Conservation (phyloP, 306 rosid genomes). For the Glycine soja region DNA sequence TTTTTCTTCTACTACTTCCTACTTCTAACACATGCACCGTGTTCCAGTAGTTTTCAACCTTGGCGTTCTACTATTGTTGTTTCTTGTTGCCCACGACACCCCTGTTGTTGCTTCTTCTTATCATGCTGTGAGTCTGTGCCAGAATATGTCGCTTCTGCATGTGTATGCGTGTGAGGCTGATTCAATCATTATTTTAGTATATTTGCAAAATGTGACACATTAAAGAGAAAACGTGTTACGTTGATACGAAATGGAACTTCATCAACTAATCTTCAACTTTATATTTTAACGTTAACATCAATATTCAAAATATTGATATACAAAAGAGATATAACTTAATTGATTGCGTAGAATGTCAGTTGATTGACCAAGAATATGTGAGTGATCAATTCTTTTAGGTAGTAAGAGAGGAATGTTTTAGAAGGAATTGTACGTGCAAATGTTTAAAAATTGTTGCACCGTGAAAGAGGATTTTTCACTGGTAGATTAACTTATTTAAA, state of each 20-base stretch:
- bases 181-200: neutral
- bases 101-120: neutral
- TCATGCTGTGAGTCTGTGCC: slow-evolving; percentile 10
- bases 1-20: slow-evolving; percentile 44
- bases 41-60: slow-evolving; percentile 44
- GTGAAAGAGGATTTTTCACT: too few relatives aligned
- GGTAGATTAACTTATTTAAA: too few relatives aligned
- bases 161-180: slow-evolving; percentile 41
- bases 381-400: too few relatives aligned
- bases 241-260: neutral
- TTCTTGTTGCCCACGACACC: slow-evolving; percentile 47
- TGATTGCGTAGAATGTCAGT: too few relatives aligned
- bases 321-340: too few relatives aligned
- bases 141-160: slow-evolving; percentile 31
- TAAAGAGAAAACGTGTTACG: neutral
- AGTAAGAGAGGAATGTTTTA: too few relatives aligned
- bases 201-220: neutral
- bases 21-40: slow-evolving; percentile 36
- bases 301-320: neutral
- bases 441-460: too few relatives aligned
- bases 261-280: slow-evolving; percentile 1
- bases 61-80: slow-evolving; percentile 44
- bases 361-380: too few relatives aligned
- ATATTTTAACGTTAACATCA: neutral
- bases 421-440: too few relatives aligned